Percentiles rank a stretch among this genome's conserved stretches.
Evolutionary conservation across 352 stramenopile species (phyloP).

Genomic region (Pythium insidiosum): DNA sequence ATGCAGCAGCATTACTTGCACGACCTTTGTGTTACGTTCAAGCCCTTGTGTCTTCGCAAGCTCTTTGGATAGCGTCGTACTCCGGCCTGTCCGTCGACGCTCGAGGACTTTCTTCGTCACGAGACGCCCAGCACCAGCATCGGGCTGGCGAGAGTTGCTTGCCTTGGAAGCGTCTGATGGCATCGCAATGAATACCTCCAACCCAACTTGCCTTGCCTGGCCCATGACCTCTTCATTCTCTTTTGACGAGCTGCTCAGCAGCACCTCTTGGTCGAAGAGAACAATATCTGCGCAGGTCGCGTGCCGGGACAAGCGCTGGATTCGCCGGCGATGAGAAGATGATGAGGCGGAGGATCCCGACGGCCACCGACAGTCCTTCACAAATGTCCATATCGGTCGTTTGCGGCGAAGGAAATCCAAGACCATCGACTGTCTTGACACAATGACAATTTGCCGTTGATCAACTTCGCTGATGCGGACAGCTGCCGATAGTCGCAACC

Average conservation of each 20-base stretch:
- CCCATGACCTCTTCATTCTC: conserved; percentile 25
- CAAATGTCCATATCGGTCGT: conserved; percentile 22
- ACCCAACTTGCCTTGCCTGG: conserved; percentile 13
- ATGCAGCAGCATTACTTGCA: conserved; percentile 26
- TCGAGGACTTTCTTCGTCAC: no score
- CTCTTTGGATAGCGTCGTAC: conserved; percentile 1
- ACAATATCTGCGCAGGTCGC: conserved; percentile 22
- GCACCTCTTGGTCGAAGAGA: conserved; percentile 22
- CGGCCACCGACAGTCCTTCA: conserved; percentile 28
- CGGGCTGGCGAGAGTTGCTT: no score
- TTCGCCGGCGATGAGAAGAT: no score
- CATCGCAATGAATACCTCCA: conserved; percentile 23
- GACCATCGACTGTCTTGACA: conserved; percentile 16
- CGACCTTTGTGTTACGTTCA: conserved; percentile 15
- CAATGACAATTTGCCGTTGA: conserved; percentile 14
- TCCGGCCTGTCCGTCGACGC: not conserved
- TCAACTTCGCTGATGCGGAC: conserved; percentile 21
- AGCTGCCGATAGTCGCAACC: conserved; percentile 18
- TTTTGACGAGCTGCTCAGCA: conserved; percentile 22
- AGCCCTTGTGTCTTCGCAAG: not conserved
- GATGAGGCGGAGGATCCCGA: conserved; percentile 4
- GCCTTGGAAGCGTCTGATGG: no score
- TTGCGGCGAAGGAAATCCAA: conserved; percentile 18
- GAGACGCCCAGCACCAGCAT: no score
- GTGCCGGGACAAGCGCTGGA: no score